Base-by-base conservation (phyloP, 2,329 filamentous ascomycete genomes). In the Sporothrix inflata region DNA sequence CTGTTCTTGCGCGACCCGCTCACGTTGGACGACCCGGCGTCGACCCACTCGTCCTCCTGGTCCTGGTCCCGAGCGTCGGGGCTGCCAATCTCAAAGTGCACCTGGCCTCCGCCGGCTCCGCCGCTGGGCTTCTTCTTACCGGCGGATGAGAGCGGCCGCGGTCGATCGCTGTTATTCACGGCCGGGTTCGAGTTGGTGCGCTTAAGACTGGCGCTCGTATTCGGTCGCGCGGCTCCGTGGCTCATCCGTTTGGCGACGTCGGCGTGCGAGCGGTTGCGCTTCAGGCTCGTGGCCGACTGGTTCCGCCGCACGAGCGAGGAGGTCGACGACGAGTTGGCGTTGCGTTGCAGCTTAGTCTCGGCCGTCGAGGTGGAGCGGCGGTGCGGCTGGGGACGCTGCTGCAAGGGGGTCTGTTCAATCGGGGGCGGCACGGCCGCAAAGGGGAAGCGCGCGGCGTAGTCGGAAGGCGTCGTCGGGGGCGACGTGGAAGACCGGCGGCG, bases 71-170 rank as follows among this genome's bases (percentile, higher is more conserved):
- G 79, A 55, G 82, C 80, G 42, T 80, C 80, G 55, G 80, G 80
- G 60, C 83, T 85, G 69, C 89, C 89, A 70, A 91, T 83, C 76
- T 90, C 88, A 76, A 91, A 91, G 77, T 90, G 89, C 42, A 91
- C 89, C 74, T 87, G 85, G 63, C 63, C 63, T n/a, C 63, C 63
- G 42, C 40, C 63, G 63, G 24, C 61, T 8, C 40, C 40, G 3
- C 12, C 42, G 34, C 80, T 30, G 21, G 49, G 2, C 24, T 63
- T 45, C 38, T 73, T 74, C 27, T 76, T 76, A 47, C 60, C 71
- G n/a, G 72, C 65, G 45, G 65, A 74, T 40, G 73, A 71, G 67
- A 80, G 78, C 6, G 45, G 47, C 49, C 30, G 67, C 49, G 16
- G 51, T 3, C 45, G 47, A 40, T 70, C 71, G 75, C 81, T 83